Base-by-base conservation (phyloP, 2,329 filamentous ascomycete genomes). In the Trichoderma hamatum region DNA sequence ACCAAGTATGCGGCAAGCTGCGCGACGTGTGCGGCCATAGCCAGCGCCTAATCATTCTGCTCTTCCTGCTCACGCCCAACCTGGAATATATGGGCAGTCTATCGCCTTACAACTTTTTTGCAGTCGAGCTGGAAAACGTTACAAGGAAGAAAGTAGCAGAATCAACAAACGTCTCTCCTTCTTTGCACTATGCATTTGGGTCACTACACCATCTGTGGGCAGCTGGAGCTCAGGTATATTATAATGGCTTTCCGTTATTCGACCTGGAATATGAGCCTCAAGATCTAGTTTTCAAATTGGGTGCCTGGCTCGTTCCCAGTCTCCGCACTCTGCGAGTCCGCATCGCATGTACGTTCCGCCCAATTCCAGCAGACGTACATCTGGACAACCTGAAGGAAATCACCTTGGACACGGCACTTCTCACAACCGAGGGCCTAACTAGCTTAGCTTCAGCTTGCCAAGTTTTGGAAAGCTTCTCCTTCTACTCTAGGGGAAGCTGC, bases 301-400 rank as follows among this genome's bases (percentile, higher is more conserved):
- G 26, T 5, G 26, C 16, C 3, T 67, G 54, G 36, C 64, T 67
- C n/a, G 39, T 59, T 36, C 64, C 64, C 28, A 59, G 34, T 36
- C 64, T 67, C 13, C 64, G 19, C 14, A 67, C 36, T 21, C 21
- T 67, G 3, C 39, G 64, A 21, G 36, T 67, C 21, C 64, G 64
- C 9, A 39, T 28, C 10, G 43, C 55, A n/a, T 52, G 55, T 34
- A 6, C 52, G 16, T 67, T 61, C 19, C 32, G 39, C 2, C 32
- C 65, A 4, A 46, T 67, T 24, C 46, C 46, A 19, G 3, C 2
- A 16, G 32, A 32, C 2, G 11, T 67, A 19, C 36, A 14, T 19
- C 65, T 67, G 2, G 56, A 61, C 46, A 36, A 32, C 30, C 7
- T 67, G 32, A 58, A 54, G 11, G 56, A 60, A 24, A 67, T 67